Evolutionary conservation across 371 early-diverging fungal genomes (phyloP).

Genomic region (Gilbertella persicaria): DNA sequence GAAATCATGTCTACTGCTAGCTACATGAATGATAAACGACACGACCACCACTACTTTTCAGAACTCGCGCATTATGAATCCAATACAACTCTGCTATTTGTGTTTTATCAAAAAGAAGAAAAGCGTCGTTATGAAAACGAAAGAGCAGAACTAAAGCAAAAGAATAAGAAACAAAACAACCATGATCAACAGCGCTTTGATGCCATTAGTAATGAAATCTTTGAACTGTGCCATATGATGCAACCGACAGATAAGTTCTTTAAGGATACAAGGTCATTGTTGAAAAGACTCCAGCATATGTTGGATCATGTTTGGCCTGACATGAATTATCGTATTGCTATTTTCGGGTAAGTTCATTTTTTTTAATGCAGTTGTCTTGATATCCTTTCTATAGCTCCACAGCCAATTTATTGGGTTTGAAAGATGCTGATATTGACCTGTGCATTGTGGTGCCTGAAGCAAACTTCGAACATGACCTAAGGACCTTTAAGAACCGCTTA

Average conservation of each 20-base stretch:
- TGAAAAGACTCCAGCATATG: constrained; percentile 10
- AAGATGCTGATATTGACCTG: constrained; percentile 38
- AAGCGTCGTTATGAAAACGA: constrained; percentile 6
- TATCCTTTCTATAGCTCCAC: constrained; percentile 23
- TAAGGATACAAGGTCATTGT: constrained; percentile 1
- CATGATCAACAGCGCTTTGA: background rate
- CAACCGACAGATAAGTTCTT: constrained; percentile 5
- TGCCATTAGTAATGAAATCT: constrained; percentile 6
- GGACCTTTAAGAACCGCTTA: background rate
- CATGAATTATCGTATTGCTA: constrained; percentile 11
- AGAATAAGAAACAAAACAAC: background rate
- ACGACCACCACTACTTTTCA: constrained; percentile 11
- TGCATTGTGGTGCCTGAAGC: constrained; percentile 35
- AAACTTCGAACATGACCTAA: constrained; percentile 8
- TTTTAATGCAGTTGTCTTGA: background rate
- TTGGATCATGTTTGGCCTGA: constrained; percentile 21
- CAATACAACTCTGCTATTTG: background rate
- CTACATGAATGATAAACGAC: constrained; percentile 14
- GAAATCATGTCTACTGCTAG: constrained; percentile 1
- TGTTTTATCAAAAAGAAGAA: constrained; percentile 11
- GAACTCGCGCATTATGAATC: background rate
- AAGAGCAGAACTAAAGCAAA: constrained; percentile 2
- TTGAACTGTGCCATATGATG: background rate
- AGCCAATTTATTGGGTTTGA: constrained; percentile 26
- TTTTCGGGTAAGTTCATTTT: constrained; percentile 32